These are phyloP conservation scores for Basipetospora chlamydospora DNA, from an alignment of 2,329 filamentous ascomycete species.

Conservation along the genomic window DNA sequence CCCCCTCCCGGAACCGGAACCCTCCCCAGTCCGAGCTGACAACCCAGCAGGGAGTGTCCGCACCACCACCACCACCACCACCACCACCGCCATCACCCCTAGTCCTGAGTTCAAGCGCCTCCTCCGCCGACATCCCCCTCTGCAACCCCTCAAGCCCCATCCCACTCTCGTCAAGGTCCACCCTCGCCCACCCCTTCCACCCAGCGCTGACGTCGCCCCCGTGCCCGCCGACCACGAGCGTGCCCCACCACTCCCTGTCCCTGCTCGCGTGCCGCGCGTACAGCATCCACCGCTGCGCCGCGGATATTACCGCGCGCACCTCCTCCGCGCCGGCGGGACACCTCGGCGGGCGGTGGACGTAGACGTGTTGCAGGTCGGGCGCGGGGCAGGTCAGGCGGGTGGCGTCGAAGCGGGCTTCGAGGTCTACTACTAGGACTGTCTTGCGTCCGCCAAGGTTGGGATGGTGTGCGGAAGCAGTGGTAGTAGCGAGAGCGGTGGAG, in stretches of 20 bases:
- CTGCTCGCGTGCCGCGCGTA: slow-evolving; percentile 30
- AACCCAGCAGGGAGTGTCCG: slow-evolving; percentile 23
- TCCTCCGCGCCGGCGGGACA: slow-evolving; percentile 11
- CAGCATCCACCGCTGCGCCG: slow-evolving; percentile 32
- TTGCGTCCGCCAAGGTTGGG: slow-evolving; percentile 18
- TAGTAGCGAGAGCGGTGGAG: slow-evolving; percentile 2
- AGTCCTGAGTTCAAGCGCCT: too few relatives aligned
- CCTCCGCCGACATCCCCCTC: slow-evolving; percentile 27
- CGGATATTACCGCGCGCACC: slow-evolving; percentile 21
- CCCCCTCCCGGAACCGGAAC: slow-evolving; percentile 22
- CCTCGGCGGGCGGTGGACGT: slow-evolving; percentile 29
- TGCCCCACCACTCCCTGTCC: slow-evolving; percentile 42
- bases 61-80: slow-evolving; percentile 24
- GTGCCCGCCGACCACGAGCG: slow-evolving; percentile 32
- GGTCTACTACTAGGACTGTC: slow-evolving; percentile 39
- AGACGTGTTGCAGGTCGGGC: slow-evolving; percentile 32
- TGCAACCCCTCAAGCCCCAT: slow-evolving; percentile 21
- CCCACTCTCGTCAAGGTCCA: slow-evolving; percentile 27
- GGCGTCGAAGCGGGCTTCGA: slow-evolving; percentile 39
- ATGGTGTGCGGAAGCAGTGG: not conserved
- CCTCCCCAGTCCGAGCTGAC: slow-evolving; percentile 34
- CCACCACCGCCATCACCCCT: slow-evolving; percentile 21
- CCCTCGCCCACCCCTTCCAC: slow-evolving; percentile 36
- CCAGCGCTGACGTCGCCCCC: slow-evolving; percentile 17
- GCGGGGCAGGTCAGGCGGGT: slow-evolving; percentile 24